These are phyloP conservation scores for Papiliotrema flavescens DNA, from an alignment of 1,284 basidiomycete species.

Conservation along the genomic window DNA sequence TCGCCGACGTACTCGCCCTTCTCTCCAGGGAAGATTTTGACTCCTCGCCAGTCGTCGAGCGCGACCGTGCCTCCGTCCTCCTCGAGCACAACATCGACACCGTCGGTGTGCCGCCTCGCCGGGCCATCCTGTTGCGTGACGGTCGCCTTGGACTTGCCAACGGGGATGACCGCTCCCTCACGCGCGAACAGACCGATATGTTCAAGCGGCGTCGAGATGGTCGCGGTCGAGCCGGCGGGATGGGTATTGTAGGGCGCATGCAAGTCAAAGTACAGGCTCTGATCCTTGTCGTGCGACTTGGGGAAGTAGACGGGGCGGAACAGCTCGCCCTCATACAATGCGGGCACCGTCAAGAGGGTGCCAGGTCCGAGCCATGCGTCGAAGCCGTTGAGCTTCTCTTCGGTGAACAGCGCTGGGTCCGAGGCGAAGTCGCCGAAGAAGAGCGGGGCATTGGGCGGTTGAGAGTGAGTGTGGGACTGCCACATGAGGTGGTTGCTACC, in stretches of 20 bases:
- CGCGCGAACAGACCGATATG: constrained; percentile 49
- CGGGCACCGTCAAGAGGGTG: constrained; percentile 44
- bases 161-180: constrained; percentile 48
- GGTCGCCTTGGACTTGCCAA: constrained; percentile 47
- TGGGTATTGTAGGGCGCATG: constrained; percentile 29
- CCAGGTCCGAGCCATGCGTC: constrained; percentile 52
- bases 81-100: constrained; percentile 45
- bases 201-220: constrained; percentile 46
- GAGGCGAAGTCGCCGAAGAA: constrained; percentile 48
- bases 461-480: constrained; percentile 44
- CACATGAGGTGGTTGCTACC: constrained; percentile 48
- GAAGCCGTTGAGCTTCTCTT: constrained; percentile 46
- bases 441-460: constrained; percentile 49
- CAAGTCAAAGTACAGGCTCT: constrained; percentile 33
- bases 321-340: constrained; percentile 42
- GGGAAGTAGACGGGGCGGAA: constrained; percentile 48
- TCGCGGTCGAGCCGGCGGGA: constrained; percentile 31
- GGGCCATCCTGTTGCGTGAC: constrained; percentile 43
- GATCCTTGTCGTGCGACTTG: constrained; percentile 24
- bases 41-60: constrained; percentile 49
- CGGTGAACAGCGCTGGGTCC: constrained; percentile 45
- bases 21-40: constrained; percentile 47
- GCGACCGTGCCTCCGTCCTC: constrained; percentile 46
- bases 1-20: constrained; percentile 20
- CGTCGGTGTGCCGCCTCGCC: constrained; percentile 41